Conservation (phyloP, 495 filamentous ascomycete species). For the Annulohypoxylon stygium region DNA sequence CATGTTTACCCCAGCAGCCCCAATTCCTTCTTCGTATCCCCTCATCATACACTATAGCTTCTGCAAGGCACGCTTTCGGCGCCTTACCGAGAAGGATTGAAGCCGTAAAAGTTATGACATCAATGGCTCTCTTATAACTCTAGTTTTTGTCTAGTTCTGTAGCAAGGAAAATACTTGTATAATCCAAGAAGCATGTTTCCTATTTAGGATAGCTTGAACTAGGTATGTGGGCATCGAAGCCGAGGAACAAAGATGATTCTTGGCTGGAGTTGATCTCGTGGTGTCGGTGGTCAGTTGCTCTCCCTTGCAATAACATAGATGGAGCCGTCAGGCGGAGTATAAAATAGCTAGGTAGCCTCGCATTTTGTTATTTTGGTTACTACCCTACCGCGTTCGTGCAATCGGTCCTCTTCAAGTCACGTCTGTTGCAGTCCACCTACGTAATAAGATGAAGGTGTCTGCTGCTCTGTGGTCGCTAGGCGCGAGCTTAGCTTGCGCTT, state of each 20-base stretch:
- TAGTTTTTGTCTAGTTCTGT: background rate
- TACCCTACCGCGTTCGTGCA: background rate
- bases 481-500: conserved; percentile 27
- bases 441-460: conserved; percentile 30
- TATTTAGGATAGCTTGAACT: background rate
- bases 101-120: background rate
- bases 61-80: conserved; percentile 19
- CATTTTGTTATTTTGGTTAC: background rate
- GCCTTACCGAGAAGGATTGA: background rate
- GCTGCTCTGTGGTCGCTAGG: conserved; percentile 24
- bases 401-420: background rate
- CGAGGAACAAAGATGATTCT: conserved; percentile 27
- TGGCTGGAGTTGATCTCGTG: conserved; percentile 12
- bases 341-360: conserved; percentile 14
- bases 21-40: conserved; percentile 28
- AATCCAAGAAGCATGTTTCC: conserved; percentile 19
- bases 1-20: conserved; percentile 16
- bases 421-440: background rate
- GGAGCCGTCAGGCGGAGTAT: conserved; percentile 3
- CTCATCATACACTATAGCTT: conserved; percentile 20
- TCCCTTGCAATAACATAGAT: conserved; percentile 1
- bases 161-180: background rate
- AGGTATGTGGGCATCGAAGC: background rate
- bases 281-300: conserved; percentile 17
- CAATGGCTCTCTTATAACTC: conserved; percentile 1